Percentiles rank a stretch among this genome's conserved stretches.
Evolutionary conservation across 371 early-diverging fungal genomes (phyloP).

Genomic region (Rhizomucor pusillus): DNA sequence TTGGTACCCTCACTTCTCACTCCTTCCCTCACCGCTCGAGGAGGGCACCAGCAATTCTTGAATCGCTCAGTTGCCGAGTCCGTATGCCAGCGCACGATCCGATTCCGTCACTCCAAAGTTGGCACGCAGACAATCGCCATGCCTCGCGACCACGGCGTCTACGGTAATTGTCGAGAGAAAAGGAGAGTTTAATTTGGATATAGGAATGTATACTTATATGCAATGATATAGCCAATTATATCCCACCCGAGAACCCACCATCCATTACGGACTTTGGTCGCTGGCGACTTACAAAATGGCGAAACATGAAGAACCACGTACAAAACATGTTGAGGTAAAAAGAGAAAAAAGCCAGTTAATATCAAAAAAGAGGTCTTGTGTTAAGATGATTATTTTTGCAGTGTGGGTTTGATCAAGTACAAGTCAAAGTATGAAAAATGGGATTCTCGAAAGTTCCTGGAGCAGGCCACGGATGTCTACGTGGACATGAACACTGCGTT

Average conservation of each 20-base stretch:
- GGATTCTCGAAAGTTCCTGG: conserved; percentile 51
- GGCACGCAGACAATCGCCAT: conserved; percentile 1
- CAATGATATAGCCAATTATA: conserved; percentile 38
- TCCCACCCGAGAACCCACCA: conserved; percentile 47
- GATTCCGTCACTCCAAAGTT: no score
- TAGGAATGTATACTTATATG: not conserved
- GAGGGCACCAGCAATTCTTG: not conserved
- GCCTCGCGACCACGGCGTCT: conserved; percentile 50
- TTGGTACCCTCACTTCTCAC: conserved; percentile 11
- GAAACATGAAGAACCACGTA: conserved; percentile 47
- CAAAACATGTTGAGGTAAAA: conserved; percentile 47
- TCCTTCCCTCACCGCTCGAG: not conserved
- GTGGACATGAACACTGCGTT: conserved; percentile 74
- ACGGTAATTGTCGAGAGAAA: conserved; percentile 24
- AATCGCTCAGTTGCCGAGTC: no score
- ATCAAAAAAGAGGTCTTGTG: not conserved
- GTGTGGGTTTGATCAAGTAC: conserved; percentile 50
- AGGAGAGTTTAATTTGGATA: no score
- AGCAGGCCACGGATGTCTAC: conserved; percentile 61
- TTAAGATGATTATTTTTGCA: conserved; percentile 9
- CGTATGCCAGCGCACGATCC: no score
- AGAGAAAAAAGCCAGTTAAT: not conserved
- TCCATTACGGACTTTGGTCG: conserved; percentile 42
- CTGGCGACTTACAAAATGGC: conserved; percentile 51
- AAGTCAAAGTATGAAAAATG: conserved; percentile 52